Base-by-base conservation (phyloP, 2,329 filamentous ascomycete species). In the Sphaceloma murrayae region DNA sequence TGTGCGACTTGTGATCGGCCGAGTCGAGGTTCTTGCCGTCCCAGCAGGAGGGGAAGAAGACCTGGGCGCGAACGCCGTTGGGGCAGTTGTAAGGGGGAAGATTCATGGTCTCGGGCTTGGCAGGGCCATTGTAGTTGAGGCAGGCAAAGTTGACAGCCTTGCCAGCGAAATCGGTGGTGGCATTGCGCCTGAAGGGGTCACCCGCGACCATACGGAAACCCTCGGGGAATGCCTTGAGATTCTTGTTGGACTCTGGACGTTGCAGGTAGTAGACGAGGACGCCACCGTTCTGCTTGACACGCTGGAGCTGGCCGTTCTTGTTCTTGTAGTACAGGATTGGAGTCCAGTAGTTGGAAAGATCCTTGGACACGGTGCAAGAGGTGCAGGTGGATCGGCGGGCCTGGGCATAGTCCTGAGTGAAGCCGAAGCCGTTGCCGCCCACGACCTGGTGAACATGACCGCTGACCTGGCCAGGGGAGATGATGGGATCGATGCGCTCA, bases 341-440 rank as follows among this genome's bases (percentile, higher is more conserved):
- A 46, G 79, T 77, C 84, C 84, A 88, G 68, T 89, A 88, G 62
- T 81, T 81, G 53, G 75, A 82, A 58, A 77, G 69, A 63, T 87
- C 82, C 45, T 74, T 75, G 54, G 72, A 76, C 57, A 84, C 69
- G 49, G 72, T 70, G 59, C 83, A 81, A 24, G 79, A 84, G 38
- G 77, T 82, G 69, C 84, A 89, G 18, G 73, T 70, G 22, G 80
- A 84, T 45, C 69, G 58, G 48, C 65, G 61, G 19, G 83, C 69
- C 34, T 73, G 67, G 46, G 75, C 67, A 54, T 77, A 82, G 31
- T 70, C 76, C 57, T 80, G 77, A 43, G 62, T 69, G 51, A 76
- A 65, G 50, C 72, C 67, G 55, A 87, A 87, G 52, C 68, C 78
- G 61, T 76, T 82, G 47, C 79, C 82, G 32, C 80, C 82, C 63